A percentile compares a stretch with the other conserved stretches of the same genome.
Conservation (phyloP, 805 yeast species). For the Groenewaldozyma salmanticensis region DNA sequence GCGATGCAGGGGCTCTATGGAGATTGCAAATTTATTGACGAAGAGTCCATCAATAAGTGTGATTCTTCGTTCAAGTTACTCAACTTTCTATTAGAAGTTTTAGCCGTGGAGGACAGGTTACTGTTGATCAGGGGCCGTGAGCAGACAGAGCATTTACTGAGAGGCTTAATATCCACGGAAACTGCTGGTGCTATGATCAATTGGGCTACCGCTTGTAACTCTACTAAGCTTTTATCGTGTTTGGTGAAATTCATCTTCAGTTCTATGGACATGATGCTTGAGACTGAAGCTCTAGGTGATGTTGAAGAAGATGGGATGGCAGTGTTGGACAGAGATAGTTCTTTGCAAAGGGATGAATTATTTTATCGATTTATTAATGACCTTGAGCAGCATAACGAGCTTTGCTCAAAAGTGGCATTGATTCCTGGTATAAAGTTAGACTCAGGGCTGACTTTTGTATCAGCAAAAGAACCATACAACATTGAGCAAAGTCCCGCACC, state of each 20-base stretch:
- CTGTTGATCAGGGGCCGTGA: conserved; percentile 35
- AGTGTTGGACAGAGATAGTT: neutral
- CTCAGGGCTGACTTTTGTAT: conserved; percentile 4
- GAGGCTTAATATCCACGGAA: conserved; percentile 28
- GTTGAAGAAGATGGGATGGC: neutral
- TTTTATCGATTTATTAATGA: conserved; percentile 24
- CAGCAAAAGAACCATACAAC: conserved; percentile 5
- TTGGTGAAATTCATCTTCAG: conserved; percentile 61
- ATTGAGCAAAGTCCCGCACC: neutral
- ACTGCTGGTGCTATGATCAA: conserved; percentile 49
- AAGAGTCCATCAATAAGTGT: conserved; percentile 16
- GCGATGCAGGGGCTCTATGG: conserved; percentile 54
- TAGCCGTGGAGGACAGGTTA: conserved; percentile 55
- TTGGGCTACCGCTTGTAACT: conserved; percentile 43
- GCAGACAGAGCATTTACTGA: neutral
- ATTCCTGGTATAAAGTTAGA: conserved; percentile 7
- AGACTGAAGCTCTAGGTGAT: neutral
- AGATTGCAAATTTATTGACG: conserved; percentile 25
- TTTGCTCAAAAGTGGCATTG: conserved; percentile 12
- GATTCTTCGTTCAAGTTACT: conserved; percentile 34
- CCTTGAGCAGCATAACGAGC: conserved; percentile 24
- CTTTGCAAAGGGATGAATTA: neutral
- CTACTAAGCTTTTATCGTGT: conserved; percentile 45
- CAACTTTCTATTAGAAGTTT: conserved; percentile 44
- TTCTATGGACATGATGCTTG: conserved; percentile 53